Evolutionary conservation across 306 rosid species (phyloP).

Genomic region (Vicia faba): DNA sequence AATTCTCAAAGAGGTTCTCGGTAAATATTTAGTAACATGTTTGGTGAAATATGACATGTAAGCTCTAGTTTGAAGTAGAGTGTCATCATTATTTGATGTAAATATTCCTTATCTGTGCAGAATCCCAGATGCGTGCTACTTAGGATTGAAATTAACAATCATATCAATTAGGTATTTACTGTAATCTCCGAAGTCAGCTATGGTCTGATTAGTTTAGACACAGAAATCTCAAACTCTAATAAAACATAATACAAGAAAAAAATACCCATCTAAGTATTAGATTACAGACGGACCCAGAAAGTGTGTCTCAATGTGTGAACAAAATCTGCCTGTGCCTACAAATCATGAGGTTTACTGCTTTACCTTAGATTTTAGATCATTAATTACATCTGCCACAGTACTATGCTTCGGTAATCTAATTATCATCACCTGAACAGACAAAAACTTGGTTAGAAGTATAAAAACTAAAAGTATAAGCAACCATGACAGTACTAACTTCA

Average conservation of each 20-base stretch:
- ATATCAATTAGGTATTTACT: background rate
- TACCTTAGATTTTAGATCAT: slow-evolving; percentile 74
- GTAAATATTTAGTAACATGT: background rate
- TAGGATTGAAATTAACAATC: background rate
- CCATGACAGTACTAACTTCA: slow-evolving; percentile 53
- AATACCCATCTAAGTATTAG: background rate
- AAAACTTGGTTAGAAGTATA: slow-evolving; percentile 8
- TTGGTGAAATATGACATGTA: background rate
- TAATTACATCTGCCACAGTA: slow-evolving; percentile 73
- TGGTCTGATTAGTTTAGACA: background rate
- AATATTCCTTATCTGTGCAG: background rate
- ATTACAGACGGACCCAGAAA: background rate
- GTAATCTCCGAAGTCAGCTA: background rate
- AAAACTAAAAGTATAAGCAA: background rate
- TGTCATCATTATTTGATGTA: background rate
- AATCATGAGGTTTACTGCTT: background rate
- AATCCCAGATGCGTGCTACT: background rate
- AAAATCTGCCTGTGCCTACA: background rate
- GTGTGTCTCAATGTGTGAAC: background rate
- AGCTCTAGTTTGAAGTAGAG: background rate
- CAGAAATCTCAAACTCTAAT: background rate
- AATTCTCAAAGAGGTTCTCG: background rate
- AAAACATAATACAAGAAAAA: background rate
- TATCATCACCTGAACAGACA: slow-evolving; percentile 62
- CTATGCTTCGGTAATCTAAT: slow-evolving; percentile 80